Evolutionary conservation across 768 basidiomycete species (phyloP), one percentile per base, ranked within the genome.

Genomic region (Tricholoma matsutake): DNA sequence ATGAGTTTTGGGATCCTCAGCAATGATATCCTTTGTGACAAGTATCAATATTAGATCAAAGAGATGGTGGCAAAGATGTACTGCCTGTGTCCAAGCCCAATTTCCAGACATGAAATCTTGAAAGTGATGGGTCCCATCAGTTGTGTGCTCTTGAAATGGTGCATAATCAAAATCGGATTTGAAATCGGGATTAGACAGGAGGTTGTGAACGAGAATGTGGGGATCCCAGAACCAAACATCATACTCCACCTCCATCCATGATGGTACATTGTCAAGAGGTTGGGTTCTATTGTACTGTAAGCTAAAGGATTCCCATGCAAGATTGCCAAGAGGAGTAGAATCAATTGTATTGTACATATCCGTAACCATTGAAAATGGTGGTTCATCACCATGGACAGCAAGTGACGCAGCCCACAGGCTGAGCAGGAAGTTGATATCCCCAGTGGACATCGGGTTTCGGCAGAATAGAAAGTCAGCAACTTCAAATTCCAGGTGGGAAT

Each of bases 391-490:
- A 25, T 55, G 31, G 25, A 29, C 35, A 10, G 47, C 6, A 18
- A 61, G 58, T 16, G 63, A 53, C 0, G 54, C 56, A 1, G 45
- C 68, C 66, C 69, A 70, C 6, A 71, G 60, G 22, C 67, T 53
- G 20, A 69, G 59, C 9, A 37, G 35, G 35, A 37, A 37, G 35
- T 37, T n/a, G n/a, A n/a, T n/a, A n/a, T n/a, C n/a, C n/a, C n/a
- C n/a, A n/a, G n/a, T n/a, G n/a, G n/a, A n/a, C 39, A 41, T 41
- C n/a, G 16, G 45, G 25, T 47, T 47, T 22, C 14, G 45, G 20
- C 45, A 9, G 45, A 22, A 47, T 47, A 47, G 20, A 47, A 47
- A 47, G 45, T 47, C 45, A 4, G 45, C 45, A 11, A 47, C 45
- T 47, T 20, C 45, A 47, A 47, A 47, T 47, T 20, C 45, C 2